Conservation (phyloP, 768 basidiomycete species). For the Amanita molliuscula region DNA sequence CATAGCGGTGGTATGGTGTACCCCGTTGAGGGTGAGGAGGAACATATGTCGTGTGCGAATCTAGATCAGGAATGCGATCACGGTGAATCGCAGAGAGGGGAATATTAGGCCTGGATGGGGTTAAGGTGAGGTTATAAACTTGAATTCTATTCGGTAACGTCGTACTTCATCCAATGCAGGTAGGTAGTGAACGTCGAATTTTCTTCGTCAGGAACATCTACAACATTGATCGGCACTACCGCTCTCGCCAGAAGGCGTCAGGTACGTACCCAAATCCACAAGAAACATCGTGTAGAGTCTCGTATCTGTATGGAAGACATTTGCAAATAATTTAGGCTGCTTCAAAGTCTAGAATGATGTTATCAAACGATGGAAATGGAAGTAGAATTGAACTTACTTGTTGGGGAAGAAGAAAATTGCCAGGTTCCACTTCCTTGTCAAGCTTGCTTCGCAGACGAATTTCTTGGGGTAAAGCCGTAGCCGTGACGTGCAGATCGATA, state of each 20-base stretch:
- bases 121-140: slow-evolving; percentile 6
- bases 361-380: background rate
- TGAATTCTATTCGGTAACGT: slow-evolving; percentile 9
- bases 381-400: slow-evolving; percentile 37
- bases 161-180: slow-evolving; percentile 83
- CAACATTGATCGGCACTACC: background rate
- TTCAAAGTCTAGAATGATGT: slow-evolving; percentile 39
- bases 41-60: slow-evolving; percentile 64
- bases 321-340: slow-evolving; percentile 58
- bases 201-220: slow-evolving; percentile 76
- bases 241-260: background rate
- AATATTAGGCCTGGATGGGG: slow-evolving; percentile 60
- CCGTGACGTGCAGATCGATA: slow-evolving; percentile 62
- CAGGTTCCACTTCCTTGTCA: slow-evolving; percentile 52
- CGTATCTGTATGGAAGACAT: slow-evolving; percentile 73
- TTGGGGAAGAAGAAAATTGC: slow-evolving; percentile 52
- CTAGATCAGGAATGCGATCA: slow-evolving; percentile 28
- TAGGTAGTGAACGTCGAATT: slow-evolving; percentile 57
- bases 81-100: slow-evolving; percentile 52
- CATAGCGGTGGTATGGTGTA: slow-evolving; percentile 86
- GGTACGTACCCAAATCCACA: slow-evolving; percentile 65
- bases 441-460: slow-evolving; percentile 22
- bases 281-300: slow-evolving; percentile 83
- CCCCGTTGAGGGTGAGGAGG: slow-evolving; percentile 90
- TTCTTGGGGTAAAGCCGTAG: slow-evolving; percentile 20